Evolutionary conservation across 78 protist genomes (phyloP).

Genomic region (Planoprotostelium fungivorum): DNA sequence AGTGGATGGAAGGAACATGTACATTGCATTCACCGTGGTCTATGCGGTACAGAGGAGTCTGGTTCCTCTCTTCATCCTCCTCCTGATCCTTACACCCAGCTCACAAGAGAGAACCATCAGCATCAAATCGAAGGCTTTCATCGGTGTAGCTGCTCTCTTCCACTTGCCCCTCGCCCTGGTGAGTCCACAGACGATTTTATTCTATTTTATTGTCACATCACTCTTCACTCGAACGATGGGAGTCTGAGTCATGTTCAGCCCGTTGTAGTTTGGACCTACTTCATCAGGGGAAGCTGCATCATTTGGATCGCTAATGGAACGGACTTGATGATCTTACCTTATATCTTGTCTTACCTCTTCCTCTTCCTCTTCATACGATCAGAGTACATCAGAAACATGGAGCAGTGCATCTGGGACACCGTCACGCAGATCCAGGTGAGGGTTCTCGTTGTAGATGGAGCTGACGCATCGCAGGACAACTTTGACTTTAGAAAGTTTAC

Average conservation of each 20-base stretch:
- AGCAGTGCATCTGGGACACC: slow-evolving; percentile 70
- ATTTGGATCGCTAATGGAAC: not conserved
- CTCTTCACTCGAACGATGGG: too few species aligned
- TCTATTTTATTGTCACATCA: too few species aligned
- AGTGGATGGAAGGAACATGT: not conserved
- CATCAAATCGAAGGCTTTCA: not conserved
- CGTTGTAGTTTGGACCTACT: not conserved
- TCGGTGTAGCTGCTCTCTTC: not conserved
- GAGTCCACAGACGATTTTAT: not conserved
- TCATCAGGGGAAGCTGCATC: not conserved
- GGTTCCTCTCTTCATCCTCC: not conserved
- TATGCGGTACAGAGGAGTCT: not conserved
- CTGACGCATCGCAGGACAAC: not conserved
- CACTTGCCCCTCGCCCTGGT: not conserved
- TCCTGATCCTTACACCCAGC: not conserved
- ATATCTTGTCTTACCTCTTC: not conserved
- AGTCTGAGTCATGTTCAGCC: not conserved
- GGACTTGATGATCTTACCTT: not conserved
- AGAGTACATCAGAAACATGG: slow-evolving; percentile 58
- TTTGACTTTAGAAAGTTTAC: not conserved
- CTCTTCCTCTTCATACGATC: slow-evolving; percentile 57
- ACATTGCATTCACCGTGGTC: not conserved
- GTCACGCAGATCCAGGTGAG: slow-evolving; percentile 62
- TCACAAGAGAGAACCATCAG: not conserved
- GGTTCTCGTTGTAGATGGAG: not conserved